Base-by-base conservation (phyloP, 495 filamentous ascomycete species). In the Penicillium diatomitis region DNA sequence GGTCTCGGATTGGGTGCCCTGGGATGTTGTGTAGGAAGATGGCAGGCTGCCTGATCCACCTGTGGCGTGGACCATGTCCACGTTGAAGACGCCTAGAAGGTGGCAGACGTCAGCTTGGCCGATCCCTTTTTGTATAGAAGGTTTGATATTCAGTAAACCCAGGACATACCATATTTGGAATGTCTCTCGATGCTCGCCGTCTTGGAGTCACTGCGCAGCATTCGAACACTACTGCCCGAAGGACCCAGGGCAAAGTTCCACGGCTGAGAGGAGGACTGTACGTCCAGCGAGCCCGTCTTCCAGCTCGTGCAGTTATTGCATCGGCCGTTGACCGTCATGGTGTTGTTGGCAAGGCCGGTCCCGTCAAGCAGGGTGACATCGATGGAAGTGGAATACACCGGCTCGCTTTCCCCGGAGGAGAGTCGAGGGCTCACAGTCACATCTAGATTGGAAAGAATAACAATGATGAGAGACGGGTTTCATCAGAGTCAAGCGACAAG, bases 181-280 rank as follows among this genome's bases (percentile, higher is more conserved):
- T 86, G 82, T n/a, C 75, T 63, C 34, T 71, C 64, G 5, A 81
- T 59, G n/a, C 55, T 61, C 0, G 71, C 76, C 8, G 63, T 54
- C 1, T 52, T 52, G 31, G 64, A 59, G 56, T 80, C 63, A 29
- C 62, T 68, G 7, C 60, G 59, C 6, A 77, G 50, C 31, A 53
- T 48, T 30, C 53, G 52, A 31, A 30, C n/a, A 8, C 11, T 30
- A 5, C 46, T 33, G 3, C 64, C 53, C 32, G 49, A 54, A 2
- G 72, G 69, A 8, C 81, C 82, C 8, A 74, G 57, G n/a, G 75
- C 81, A 54, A 76, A 84, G 44, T 82, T 76, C 64, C 82, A 76
- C 8, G 65, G 54, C 44, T 76, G 66, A 1, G 60, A 41, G 2
- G 57, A 65, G 39, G 56, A 67, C 32, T 46, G 55, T 3, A 68